These are phyloP conservation scores for Haplosporangium sp. DNA, from an alignment of 371 early-diverging fungal species.

Conservation along the genomic window DNA sequence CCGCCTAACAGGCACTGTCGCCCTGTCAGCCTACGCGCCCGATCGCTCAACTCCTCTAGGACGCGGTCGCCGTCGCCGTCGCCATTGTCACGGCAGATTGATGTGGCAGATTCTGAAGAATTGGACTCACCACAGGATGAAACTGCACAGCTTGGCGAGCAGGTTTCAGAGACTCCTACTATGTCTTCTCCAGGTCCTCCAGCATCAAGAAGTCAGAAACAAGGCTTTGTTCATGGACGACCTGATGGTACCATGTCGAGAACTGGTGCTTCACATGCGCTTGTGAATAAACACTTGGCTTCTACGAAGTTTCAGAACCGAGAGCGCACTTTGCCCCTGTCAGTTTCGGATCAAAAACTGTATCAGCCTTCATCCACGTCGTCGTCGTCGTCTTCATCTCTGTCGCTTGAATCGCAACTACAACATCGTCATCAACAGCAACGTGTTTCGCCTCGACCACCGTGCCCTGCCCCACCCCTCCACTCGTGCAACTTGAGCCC, in stretches of 20 bases:
- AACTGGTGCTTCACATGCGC: background rate
- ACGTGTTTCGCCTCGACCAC: too few species aligned
- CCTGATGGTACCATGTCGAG: background rate
- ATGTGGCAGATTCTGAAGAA: background rate
- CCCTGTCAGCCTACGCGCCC: background rate
- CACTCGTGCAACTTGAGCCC: constrained; percentile 10
- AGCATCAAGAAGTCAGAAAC: background rate
- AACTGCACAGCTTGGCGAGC: background rate
- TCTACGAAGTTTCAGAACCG: background rate
- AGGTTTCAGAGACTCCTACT: background rate
- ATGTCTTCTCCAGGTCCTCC: background rate
- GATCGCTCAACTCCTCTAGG: background rate
- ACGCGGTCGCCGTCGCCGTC: constrained; percentile 17
- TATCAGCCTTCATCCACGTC: background rate
- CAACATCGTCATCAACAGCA: too few species aligned
- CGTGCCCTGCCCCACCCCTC: background rate
- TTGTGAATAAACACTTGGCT: background rate
- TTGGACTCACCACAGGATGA: constrained; percentile 13
- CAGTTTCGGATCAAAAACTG: background rate
- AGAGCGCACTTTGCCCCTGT: background rate
- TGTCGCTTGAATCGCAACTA: background rate
- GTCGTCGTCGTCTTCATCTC: background rate
- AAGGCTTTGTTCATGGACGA: background rate
- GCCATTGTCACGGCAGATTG: constrained; percentile 1
- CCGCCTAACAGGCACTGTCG: background rate